Conservation (phyloP, 1,284 basidiomycete species). For the Polyporus tsugae region DNA sequence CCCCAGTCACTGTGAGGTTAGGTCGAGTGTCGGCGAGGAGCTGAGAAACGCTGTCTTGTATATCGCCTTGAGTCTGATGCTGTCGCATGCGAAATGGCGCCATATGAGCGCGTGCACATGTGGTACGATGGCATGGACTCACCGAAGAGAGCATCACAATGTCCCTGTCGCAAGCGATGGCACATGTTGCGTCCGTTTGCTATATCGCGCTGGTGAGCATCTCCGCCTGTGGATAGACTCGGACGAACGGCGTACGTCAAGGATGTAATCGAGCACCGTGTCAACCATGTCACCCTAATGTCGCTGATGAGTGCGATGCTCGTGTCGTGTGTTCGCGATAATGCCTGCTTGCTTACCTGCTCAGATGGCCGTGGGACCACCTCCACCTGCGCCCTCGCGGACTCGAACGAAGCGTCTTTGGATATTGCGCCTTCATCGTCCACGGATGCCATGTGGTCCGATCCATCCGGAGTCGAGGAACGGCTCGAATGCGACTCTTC, state of each 20-base stretch:
- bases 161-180: conserved; percentile 1
- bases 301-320: not conserved
- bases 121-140: not conserved
- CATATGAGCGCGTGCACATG: not conserved
- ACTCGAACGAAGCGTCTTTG: not conserved
- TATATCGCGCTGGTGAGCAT: not conserved
- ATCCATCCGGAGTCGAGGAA: conserved; percentile 5
- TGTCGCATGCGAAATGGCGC: not conserved
- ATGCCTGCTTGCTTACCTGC: not conserved
- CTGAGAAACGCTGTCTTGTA: not conserved
- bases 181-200: conserved; percentile 3
- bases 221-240: not conserved
- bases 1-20: not conserved
- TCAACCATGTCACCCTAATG: not conserved
- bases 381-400: not conserved
- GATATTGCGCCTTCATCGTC: not conserved
- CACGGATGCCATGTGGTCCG: not conserved
- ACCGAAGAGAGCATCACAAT: not conserved
- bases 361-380: not conserved
- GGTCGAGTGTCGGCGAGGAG: not conserved
- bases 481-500: not conserved
- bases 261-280: conserved; percentile 1
- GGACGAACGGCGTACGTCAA: not conserved
- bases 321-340: too few species aligned
- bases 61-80: not conserved